Evolutionary conservation across 257 asterid species (phyloP).

Genomic region (Craterostigma plantagineum): DNA sequence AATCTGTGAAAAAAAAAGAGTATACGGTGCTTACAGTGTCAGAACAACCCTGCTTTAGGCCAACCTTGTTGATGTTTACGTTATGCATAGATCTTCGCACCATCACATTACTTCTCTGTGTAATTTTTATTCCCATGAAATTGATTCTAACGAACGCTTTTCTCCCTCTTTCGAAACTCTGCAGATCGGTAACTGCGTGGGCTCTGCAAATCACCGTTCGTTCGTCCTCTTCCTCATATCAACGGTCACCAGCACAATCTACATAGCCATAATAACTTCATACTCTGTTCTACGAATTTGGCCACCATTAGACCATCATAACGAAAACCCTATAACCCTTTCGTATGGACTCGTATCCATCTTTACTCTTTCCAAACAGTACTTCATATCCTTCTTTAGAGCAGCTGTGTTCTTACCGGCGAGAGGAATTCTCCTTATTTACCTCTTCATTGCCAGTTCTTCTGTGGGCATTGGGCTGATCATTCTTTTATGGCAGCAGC

Average conservation of each 20-base stretch:
- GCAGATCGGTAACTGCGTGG: constrained; percentile 97
- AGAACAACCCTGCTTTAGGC: too few species aligned
- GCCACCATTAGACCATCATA: constrained; percentile 27
- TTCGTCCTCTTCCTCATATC: constrained; percentile 72
- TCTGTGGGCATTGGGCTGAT: constrained; percentile 61
- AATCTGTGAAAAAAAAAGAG: too few species aligned
- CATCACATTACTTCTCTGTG: too few species aligned
- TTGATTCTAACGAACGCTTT: too few species aligned
- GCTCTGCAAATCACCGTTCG: constrained; percentile 62
- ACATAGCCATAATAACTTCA: constrained; percentile 33
- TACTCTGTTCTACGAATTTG: constrained; percentile 32
- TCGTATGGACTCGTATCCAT: too few species aligned
- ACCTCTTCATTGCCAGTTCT: constrained; percentile 57
- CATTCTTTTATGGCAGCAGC: constrained; percentile 86
- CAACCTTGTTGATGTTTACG: too few species aligned
- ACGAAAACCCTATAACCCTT: constrained; percentile 10
- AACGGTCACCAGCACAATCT: constrained; percentile 42
- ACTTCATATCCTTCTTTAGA: constrained; percentile 35
- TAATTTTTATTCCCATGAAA: too few species aligned
- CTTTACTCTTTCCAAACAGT: too few species aligned
- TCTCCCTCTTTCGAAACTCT: too few species aligned
- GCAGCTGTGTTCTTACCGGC: constrained; percentile 44
- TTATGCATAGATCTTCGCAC: too few species aligned
- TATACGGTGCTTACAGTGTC: too few species aligned
- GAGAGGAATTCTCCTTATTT: constrained; percentile 62